These are phyloP conservation scores for Aspergillus oerlinghausenensis DNA, from an alignment of 2,329 filamentous ascomycete genomes.

Conservation along the genomic window DNA sequence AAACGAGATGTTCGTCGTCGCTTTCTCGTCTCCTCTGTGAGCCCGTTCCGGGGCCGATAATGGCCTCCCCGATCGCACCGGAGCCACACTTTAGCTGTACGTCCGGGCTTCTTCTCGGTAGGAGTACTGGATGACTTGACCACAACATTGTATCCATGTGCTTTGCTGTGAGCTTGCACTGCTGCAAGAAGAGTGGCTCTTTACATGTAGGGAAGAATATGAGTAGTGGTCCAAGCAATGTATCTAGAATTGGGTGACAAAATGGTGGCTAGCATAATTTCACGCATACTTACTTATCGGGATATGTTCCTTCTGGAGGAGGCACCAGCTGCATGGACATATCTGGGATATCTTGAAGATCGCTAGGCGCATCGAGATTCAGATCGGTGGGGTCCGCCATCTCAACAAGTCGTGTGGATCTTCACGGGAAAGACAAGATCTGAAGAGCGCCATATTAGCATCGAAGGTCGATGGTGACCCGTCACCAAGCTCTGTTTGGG, in stretches of 20 bases:
- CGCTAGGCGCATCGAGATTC: constrained; percentile 42
- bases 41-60: constrained; percentile 42
- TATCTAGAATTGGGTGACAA: constrained; percentile 3
- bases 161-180: constrained; percentile 40
- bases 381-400: constrained; percentile 42
- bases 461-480: constrained; percentile 6
- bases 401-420: constrained; percentile 16
- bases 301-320: constrained; percentile 42
- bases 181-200: constrained; percentile 36
- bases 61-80: constrained; percentile 43
- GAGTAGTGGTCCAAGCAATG: background rate
- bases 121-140: constrained; percentile 45
- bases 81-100: constrained; percentile 42
- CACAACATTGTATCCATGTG: constrained; percentile 42
- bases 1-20: constrained; percentile 40
- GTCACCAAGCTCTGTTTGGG: background rate
- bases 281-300: constrained; percentile 34
- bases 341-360: constrained; percentile 43
- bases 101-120: constrained; percentile 42
- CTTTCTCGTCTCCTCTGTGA: constrained; percentile 43
- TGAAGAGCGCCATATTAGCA: constrained; percentile 18
- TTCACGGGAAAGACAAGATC: constrained; percentile 9
- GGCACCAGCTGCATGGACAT: constrained; percentile 39
- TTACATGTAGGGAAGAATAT: background rate
- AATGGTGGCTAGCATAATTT: background rate